These are phyloP conservation scores for Debaryomyces coudertii DNA, from an alignment of 1,139 yeast species.

Conservation along the genomic window DNA sequence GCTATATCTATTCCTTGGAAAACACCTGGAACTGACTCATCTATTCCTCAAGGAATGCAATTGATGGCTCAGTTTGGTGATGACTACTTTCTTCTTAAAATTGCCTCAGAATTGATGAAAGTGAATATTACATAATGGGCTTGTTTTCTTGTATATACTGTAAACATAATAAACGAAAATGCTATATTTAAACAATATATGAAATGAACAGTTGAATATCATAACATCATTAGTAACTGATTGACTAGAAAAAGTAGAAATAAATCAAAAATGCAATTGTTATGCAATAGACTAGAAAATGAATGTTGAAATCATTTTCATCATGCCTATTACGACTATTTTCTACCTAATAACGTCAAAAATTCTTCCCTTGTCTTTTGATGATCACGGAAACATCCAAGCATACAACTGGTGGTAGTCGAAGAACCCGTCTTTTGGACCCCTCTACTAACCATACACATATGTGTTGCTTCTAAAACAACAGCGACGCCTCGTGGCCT, in stretches of 20 bases:
- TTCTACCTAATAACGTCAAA: constrained; percentile 73
- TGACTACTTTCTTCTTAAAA: constrained; percentile 61
- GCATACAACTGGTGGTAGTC: constrained; percentile 95
- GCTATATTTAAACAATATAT: constrained; percentile 7
- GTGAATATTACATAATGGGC: constrained; percentile 11
- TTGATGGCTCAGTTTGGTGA: constrained; percentile 85
- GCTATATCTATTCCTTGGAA: constrained; percentile 72
- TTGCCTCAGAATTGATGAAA: constrained; percentile 23
- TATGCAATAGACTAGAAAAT: constrained; percentile 9
- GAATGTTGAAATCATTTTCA: constrained; percentile 25
- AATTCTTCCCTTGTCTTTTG: constrained; percentile 97
- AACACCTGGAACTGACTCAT: constrained; percentile 20
- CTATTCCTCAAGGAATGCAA: constrained; percentile 59
- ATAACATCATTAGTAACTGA: constrained; percentile 35
- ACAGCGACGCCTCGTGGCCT: constrained; percentile 98
- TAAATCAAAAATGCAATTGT: constrained; percentile 15
- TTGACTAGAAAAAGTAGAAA: constrained; percentile 13
- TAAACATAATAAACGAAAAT: constrained; percentile 5
- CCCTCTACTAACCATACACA: constrained; percentile 99
- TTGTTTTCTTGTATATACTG: constrained; percentile 10
- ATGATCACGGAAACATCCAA: constrained; percentile 90
- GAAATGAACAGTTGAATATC: constrained; percentile 42
- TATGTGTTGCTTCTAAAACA: constrained; percentile 95
- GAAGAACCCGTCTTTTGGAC: constrained; percentile 93
- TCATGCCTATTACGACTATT: constrained; percentile 17